Evolutionary conservation across 768 basidiomycete species (phyloP).

Genomic region (Boletellus sp.): DNA sequence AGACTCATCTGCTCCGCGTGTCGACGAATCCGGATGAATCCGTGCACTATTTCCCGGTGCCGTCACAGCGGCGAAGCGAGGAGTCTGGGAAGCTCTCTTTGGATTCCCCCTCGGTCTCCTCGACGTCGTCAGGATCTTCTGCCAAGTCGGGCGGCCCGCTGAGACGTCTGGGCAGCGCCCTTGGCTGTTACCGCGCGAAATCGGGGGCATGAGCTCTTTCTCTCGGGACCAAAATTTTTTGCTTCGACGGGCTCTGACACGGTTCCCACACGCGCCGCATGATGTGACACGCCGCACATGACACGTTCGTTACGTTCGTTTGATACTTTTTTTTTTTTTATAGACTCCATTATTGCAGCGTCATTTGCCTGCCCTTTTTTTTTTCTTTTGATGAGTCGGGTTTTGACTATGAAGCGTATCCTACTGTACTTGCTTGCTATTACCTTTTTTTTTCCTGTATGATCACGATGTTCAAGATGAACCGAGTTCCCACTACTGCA

Average conservation of each 20-base stretch:
- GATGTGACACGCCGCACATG: background rate
- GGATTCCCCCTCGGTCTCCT: conserved; percentile 29
- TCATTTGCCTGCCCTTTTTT: conserved; percentile 5
- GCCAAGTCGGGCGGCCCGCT: conserved; percentile 22
- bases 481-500: background rate
- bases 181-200: conserved; percentile 23
- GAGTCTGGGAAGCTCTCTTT: conserved; percentile 25
- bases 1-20: conserved; percentile 28
- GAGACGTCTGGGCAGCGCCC: conserved; percentile 15
- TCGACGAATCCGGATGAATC: conserved; percentile 27
- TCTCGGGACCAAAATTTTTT: too few relatives aligned
- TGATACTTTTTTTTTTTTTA: conserved; percentile 9
- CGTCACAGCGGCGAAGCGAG: conserved; percentile 31
- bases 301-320: conserved; percentile 7
- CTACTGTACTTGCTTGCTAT: conserved; percentile 11
- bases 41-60: conserved; percentile 34
- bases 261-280: conserved; percentile 7
- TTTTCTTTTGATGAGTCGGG: background rate
- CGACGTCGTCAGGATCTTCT: conserved; percentile 20
- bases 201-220: conserved; percentile 17
- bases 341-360: conserved; percentile 14
- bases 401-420: background rate
- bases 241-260: too few relatives aligned
- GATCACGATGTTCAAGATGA: conserved; percentile 5
- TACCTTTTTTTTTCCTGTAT: background rate